Base-by-base conservation (phyloP, 768 basidiomycete species). In the Leccinum barrowsii region DNA sequence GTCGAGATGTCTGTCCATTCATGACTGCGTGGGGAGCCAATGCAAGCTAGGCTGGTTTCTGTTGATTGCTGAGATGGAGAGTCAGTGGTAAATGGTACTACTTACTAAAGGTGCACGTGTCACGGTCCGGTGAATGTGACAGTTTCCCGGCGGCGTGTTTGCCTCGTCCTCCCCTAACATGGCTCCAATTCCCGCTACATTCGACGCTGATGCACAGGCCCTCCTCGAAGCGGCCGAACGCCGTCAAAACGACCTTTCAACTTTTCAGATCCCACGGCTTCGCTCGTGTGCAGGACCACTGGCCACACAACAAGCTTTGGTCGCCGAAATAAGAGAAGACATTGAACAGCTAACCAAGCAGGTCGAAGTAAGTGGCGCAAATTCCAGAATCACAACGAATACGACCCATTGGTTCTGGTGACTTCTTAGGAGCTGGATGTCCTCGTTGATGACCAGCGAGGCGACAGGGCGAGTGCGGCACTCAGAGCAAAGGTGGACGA, bases 201-300 rank as follows among this genome's bases (percentile, higher is more conserved):
- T 89, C 49, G 79, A 85, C 55, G 75, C 80, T 11, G 82, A 85
- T 55, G 78, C 81, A 2, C 66, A 68, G 2, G 67, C 77, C 12
- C 73, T 85, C 5, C 79, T 92, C 10, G 78, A 76, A 4, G 77
- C 77, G 3, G 70, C 85, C 5, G 76, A 80, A 48, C 77, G 90
- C 22, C 78, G 83, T 10, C 77, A 84, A 59, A 79, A 72, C 3
- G 91, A 94, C 73, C 70, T 96, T 7, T 65, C 76, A 3, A 76
- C 85, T 11, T 85, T 85, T 64, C 90, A 93, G 70, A 79, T 97
- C 34, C 90, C 92, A 1, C 83, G 89, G 2, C 76, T 97, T 52
- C 78, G 80, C 8, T 67, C 76, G 53, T 95, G 90, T 70, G 76
- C 73, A 8, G 92, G 89, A 0, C 87, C 93, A 1, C 75, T 90